These are phyloP conservation scores for Acanthamoeba triangularis DNA, from an alignment of 208 protist species.

Conservation along the genomic window DNA sequence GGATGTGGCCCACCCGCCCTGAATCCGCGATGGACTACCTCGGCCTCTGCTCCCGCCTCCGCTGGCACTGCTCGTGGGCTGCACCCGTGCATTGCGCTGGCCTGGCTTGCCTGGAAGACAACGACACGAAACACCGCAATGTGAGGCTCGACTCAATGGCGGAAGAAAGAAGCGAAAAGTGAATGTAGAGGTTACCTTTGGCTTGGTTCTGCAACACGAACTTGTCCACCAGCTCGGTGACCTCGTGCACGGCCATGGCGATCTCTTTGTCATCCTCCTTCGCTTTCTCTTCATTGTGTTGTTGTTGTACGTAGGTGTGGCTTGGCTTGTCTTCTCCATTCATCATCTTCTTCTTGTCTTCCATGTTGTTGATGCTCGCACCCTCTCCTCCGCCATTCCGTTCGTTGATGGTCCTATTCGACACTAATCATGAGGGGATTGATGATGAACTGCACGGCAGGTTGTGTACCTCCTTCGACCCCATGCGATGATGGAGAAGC, in stretches of 20 bases:
- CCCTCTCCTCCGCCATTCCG: slow-evolving; percentile 7
- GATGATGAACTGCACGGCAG: background rate
- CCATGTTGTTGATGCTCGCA: background rate
- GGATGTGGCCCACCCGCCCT: background rate
- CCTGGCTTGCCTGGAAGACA: background rate
- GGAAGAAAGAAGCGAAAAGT: background rate
- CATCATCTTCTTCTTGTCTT: background rate
- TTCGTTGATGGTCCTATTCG: slow-evolving; percentile 30
- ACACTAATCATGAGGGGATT: background rate
- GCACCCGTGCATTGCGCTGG: background rate
- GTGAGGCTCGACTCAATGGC: too few relatives aligned
- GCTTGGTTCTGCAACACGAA: slow-evolving; percentile 31
- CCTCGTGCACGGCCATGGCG: slow-evolving; percentile 16
- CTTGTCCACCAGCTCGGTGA: slow-evolving; percentile 3
- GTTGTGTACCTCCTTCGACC: slow-evolving; percentile 90
- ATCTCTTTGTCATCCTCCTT: background rate
- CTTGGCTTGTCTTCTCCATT: background rate
- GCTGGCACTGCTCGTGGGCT: background rate
- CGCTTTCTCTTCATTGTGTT: background rate
- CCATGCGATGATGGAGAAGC: slow-evolving; percentile 96
- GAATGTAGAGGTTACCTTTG: background rate
- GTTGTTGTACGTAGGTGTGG: background rate
- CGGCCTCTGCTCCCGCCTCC: background rate
- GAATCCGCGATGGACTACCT: background rate
- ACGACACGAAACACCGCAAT: background rate